Conservation (phyloP, 176 grass and related monocot species). For the Oryza meridionalis region DNA sequence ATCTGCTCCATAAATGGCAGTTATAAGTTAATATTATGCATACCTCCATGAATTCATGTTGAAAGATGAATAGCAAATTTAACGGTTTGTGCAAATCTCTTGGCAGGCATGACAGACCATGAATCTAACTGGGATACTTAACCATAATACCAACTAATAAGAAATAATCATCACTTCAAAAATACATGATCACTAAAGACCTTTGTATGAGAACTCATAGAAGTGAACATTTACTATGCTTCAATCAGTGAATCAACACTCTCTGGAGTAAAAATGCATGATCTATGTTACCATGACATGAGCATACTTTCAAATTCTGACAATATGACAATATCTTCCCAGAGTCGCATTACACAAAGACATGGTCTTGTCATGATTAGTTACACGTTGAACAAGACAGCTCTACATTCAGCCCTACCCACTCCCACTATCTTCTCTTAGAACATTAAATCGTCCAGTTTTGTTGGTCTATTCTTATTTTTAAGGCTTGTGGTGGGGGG, state of each 20-base stretch:
- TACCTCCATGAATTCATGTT: conserved; percentile 2
- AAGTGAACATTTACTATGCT: neutral
- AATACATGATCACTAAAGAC: neutral
- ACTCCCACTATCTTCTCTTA: conserved; percentile 17
- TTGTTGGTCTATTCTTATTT: neutral
- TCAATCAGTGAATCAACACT: conserved; percentile 6
- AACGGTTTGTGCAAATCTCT: neutral
- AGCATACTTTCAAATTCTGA: neutral
- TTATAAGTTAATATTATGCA: conserved; percentile 19
- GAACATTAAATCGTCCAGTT: neutral
- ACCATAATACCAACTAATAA: neutral
- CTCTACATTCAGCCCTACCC: neutral
- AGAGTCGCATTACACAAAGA: conserved; percentile 18
- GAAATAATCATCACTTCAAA: conserved; percentile 16
- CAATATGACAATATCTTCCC: conserved; percentile 8
- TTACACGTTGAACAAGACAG: neutral
- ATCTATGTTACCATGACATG: neutral
- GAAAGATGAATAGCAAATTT: conserved; percentile 10
- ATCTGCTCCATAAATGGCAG: conserved; percentile 39
- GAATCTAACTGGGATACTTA: conserved; percentile 9
- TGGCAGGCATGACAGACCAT: neutral
- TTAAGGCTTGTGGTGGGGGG: neutral
- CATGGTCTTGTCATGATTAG: neutral
- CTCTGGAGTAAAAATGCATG: neutral
- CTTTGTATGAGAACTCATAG: neutral